A percentile compares a stretch with the other conserved stretches of the same genome.
Evolutionary conservation across 352 stramenopile species (phyloP).

Genomic region (Pythium utonaiense): DNA sequence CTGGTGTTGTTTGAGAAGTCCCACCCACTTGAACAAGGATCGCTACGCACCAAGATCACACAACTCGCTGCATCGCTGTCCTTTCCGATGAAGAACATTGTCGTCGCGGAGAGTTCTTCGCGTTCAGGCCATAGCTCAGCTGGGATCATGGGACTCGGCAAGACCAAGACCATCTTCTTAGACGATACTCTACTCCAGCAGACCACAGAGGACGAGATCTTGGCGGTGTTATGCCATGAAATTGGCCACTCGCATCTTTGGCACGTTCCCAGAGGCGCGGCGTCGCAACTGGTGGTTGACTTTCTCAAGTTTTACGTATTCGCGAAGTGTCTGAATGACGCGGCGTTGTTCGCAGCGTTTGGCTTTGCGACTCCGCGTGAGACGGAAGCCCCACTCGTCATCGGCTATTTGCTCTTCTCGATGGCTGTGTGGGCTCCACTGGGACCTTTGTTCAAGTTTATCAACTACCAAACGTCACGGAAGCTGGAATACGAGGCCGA

Average conservation of each 20-base stretch:
- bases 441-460: slow-evolving; percentile 60
- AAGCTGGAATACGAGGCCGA: slow-evolving; percentile 88
- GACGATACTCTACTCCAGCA: slow-evolving; percentile 97
- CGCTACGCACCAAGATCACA: slow-evolving; percentile 90
- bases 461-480: slow-evolving; percentile 58
- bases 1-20: slow-evolving; percentile 98
- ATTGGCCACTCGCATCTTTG: slow-evolving; percentile 95
- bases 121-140: slow-evolving; percentile 89
- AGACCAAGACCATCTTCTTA: slow-evolving; percentile 95
- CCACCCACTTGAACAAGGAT: slow-evolving; percentile 72
- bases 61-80: slow-evolving; percentile 81
- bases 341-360: slow-evolving; percentile 28
- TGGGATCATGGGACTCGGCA: slow-evolving; percentile 90
- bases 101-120: slow-evolving; percentile 95
- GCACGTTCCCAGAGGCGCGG: slow-evolving; percentile 58
- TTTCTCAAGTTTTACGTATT: slow-evolving; percentile 61
- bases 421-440: slow-evolving; percentile 72
- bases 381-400: slow-evolving; percentile 45
- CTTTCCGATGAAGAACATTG: slow-evolving; percentile 96
- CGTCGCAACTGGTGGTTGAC: slow-evolving; percentile 38
- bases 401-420: slow-evolving; percentile 84
- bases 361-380: slow-evolving; percentile 39
- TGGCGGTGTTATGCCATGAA: slow-evolving; percentile 96
- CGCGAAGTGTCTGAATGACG: slow-evolving; percentile 56
- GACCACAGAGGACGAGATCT: slow-evolving; percentile 88